These are phyloP conservation scores for Vaccinium corymbosum DNA, from an alignment of 148 eudicot species.

Conservation along the genomic window DNA sequence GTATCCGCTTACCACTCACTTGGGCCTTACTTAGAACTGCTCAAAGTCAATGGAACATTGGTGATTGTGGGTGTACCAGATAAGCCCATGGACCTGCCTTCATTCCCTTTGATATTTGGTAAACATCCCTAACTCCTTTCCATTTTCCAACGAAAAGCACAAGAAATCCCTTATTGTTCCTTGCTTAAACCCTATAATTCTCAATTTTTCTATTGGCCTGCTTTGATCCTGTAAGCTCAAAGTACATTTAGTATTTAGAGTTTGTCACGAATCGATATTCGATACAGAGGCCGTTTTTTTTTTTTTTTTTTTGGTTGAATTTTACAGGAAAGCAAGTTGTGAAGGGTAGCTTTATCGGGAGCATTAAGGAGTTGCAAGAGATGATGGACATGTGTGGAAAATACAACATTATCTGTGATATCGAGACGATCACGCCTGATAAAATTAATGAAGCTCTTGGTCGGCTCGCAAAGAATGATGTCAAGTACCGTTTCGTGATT, in stretches of 20 bases:
- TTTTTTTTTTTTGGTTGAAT: not conserved
- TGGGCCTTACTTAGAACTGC: constrained; percentile 63
- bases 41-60: constrained; percentile 74
- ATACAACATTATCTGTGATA: constrained; percentile 63
- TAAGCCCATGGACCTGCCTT: constrained; percentile 75
- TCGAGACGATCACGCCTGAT: constrained; percentile 46
- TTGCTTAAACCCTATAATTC: no score
- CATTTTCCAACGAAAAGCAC: not conserved
- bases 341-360: constrained; percentile 84
- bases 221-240: no score
- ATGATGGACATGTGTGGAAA: constrained; percentile 81
- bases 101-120: constrained; percentile 86
- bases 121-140: not conserved
- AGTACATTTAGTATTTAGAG: not conserved
- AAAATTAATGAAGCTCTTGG: constrained; percentile 58
- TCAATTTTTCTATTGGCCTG: no score
- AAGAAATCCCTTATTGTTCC: not conserved
- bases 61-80: constrained; percentile 86
- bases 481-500: constrained; percentile 81
- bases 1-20: constrained; percentile 81
- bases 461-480: constrained; percentile 66
- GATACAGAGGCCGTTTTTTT: not conserved
- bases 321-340: constrained; percentile 57
- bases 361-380: constrained; percentile 78
- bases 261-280: not conserved